Evolutionary conservation across 495 filamentous ascomycete species (phyloP).

Genomic region (Daldinia vernicosa): DNA sequence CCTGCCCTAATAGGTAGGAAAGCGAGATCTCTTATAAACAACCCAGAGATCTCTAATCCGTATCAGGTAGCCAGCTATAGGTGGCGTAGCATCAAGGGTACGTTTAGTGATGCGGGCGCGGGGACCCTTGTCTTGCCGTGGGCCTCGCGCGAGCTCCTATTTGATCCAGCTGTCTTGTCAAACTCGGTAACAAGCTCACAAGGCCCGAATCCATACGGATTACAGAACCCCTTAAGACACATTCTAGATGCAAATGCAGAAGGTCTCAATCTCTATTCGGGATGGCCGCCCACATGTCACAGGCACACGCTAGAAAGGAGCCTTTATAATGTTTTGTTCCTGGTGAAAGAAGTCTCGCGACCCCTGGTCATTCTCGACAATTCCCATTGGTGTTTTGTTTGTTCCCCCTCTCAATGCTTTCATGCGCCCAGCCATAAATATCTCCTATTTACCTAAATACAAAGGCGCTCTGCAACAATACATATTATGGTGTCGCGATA

Average conservation of each 20-base stretch:
- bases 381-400: constrained; percentile 26
- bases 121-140: constrained; percentile 34
- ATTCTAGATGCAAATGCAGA: constrained; percentile 31
- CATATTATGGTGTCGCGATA: constrained; percentile 16
- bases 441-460: constrained; percentile 24
- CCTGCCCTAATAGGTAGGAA: constrained; percentile 30
- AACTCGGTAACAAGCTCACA: constrained; percentile 12
- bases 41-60: neutral
- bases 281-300: constrained; percentile 35
- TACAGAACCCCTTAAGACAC: constrained; percentile 24
- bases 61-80: neutral
- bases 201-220: constrained; percentile 28
- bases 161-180: constrained; percentile 20
- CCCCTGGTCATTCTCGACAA: constrained; percentile 34
- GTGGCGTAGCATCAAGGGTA: constrained; percentile 2
- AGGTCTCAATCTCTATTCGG: constrained; percentile 37
- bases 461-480: constrained; percentile 8
- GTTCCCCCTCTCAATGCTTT: constrained; percentile 16
- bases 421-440: constrained; percentile 11
- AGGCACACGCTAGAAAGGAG: constrained; percentile 30
- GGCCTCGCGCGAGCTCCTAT: constrained; percentile 24
- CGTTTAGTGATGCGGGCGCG: constrained; percentile 14
- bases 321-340: constrained; percentile 21
- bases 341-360: constrained; percentile 24
- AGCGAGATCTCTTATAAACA: neutral